Conservation (phyloP, 1,139 yeast species). For the Zygosaccharomyces pseudobailii region DNA sequence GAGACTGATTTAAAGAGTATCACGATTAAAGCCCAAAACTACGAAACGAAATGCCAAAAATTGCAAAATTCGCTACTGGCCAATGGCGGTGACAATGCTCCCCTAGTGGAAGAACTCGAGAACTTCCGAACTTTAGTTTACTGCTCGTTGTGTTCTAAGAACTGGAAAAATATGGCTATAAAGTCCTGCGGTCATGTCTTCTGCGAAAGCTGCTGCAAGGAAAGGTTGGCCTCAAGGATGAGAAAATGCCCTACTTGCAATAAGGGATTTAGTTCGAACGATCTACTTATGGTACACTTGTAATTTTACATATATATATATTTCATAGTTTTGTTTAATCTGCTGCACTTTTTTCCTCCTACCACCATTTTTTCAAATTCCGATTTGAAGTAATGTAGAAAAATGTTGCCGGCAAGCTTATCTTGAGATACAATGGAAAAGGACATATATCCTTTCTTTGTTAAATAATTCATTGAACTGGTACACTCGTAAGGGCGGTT, state of each 20-base stretch:
- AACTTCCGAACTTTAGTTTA: constrained; percentile 85
- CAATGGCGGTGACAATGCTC: constrained; percentile 19
- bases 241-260: constrained; percentile 94
- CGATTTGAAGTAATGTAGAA: neutral
- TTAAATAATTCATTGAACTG: neutral
- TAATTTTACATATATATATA: constrained; percentile 29
- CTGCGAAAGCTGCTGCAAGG: constrained; percentile 82
- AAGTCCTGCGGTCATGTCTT: constrained; percentile 95
- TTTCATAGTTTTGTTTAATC: neutral
- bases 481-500: neutral
- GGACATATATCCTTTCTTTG: too few species aligned
- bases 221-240: constrained; percentile 81
- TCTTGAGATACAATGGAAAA: neutral
- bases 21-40: constrained; percentile 26
- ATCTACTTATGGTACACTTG: constrained; percentile 73
- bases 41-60: constrained; percentile 30
- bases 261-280: constrained; percentile 82
- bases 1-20: constrained; percentile 31
- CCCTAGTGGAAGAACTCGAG: constrained; percentile 53
- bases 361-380: neutral
- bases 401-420: neutral
- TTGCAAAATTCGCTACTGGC: constrained; percentile 21
- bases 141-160: constrained; percentile 88
- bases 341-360: neutral
- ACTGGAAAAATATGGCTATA: constrained; percentile 89